Evolutionary conservation across 176 grass and related monocot species (phyloP).

Genomic region (Puya raimondii): DNA sequence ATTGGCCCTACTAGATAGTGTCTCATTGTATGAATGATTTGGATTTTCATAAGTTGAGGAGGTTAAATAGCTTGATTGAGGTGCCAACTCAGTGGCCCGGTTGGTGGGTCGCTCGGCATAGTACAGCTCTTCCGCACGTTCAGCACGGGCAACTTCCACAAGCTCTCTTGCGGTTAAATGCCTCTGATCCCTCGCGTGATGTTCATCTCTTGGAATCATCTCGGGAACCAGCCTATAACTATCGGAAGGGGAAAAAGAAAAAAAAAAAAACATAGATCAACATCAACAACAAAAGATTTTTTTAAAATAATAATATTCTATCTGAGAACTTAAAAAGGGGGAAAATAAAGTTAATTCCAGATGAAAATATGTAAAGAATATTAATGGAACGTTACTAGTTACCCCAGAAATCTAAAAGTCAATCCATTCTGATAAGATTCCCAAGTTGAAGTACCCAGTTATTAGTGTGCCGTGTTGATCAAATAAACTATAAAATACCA

Average conservation of each 20-base stretch:
- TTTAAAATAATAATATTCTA: no score
- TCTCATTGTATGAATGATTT: not conserved
- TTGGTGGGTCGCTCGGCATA: not conserved
- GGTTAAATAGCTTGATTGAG: slow-evolving; percentile 1
- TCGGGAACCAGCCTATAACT: slow-evolving; percentile 9
- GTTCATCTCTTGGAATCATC: slow-evolving; percentile 13
- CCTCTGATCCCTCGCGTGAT: not conserved
- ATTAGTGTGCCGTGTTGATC: not conserved
- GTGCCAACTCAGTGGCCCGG: not conserved
- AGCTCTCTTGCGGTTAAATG: not conserved
- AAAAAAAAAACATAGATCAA: not conserved
- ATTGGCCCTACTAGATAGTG: no score
- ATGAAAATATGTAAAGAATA: no score
- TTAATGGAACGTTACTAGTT: not conserved
- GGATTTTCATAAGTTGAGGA: not conserved
- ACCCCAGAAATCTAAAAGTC: not conserved
- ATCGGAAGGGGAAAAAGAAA: not conserved
- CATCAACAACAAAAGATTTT: not conserved
- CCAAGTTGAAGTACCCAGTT: not conserved
- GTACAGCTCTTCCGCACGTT: slow-evolving; percentile 1
- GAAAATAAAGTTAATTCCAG: no score
- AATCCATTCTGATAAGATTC: not conserved
- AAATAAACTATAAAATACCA: no score
- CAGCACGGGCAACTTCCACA: slow-evolving; percentile 1
- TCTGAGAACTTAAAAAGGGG: no score